Percentiles rank a stretch among this genome's conserved stretches.
These are phyloP conservation scores for Phialemoniopsis sp. DNA, from an alignment of 2,329 filamentous ascomycete species.

Conservation along the genomic window DNA sequence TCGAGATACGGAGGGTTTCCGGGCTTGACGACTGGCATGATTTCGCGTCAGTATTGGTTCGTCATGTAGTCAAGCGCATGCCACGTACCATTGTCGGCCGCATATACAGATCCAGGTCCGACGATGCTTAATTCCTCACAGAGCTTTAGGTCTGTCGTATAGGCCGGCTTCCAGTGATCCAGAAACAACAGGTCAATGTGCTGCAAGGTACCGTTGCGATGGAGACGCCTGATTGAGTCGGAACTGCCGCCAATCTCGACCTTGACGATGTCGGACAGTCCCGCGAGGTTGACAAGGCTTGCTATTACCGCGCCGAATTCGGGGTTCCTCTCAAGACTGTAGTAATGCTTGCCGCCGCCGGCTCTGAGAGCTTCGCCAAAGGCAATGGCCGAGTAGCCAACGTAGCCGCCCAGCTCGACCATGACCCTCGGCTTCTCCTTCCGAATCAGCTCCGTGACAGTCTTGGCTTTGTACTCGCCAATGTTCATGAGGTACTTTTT, in stretches of 20 bases:
- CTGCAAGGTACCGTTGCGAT: slow-evolving; percentile 44
- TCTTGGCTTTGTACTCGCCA: slow-evolving; percentile 68
- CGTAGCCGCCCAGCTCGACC: slow-evolving; percentile 75
- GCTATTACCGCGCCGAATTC: slow-evolving; percentile 69
- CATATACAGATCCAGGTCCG: slow-evolving; percentile 55
- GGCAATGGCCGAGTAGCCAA: slow-evolving; percentile 76
- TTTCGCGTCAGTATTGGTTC: too few relatives aligned
- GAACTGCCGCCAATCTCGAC: slow-evolving; percentile 68
- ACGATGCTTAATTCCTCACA: slow-evolving; percentile 69
- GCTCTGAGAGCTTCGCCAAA: slow-evolving; percentile 64
- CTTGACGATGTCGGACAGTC: slow-evolving; percentile 64
- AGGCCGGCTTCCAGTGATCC: slow-evolving; percentile 77
- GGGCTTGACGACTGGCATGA: slow-evolving; percentile 53
- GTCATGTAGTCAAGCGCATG: too few relatives aligned
- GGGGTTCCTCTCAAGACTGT: slow-evolving; percentile 68
- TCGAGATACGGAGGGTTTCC: slow-evolving; percentile 68
- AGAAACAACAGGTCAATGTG: slow-evolving; percentile 72
- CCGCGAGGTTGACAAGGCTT: slow-evolving; percentile 69
- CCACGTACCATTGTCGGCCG: slow-evolving; percentile 56
- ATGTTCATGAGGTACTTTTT: slow-evolving; percentile 78
- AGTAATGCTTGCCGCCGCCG: slow-evolving; percentile 62
- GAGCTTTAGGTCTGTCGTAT: slow-evolving; percentile 70
- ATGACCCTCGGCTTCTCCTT: slow-evolving; percentile 42
- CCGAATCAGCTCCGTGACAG: slow-evolving; percentile 65
- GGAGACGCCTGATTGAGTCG: slow-evolving; percentile 58